Base-by-base conservation (phyloP, 306 rosid species). In the Neltuma alba region DNA sequence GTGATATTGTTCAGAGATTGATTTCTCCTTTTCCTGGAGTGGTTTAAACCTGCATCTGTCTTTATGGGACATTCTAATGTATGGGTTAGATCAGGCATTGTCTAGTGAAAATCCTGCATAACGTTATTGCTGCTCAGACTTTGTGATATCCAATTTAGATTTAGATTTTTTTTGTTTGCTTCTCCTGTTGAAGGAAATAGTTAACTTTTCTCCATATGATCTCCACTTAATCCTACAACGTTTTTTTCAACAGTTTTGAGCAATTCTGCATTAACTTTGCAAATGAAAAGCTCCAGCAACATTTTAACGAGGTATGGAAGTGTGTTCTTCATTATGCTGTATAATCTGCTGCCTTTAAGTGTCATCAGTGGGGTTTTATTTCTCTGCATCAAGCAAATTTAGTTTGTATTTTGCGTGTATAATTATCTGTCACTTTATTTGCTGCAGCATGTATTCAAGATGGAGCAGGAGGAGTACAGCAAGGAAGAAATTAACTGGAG, bases 221-320 rank as follows among this genome's bases (percentile, higher is more conserved):
- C 44, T 65, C 68, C 47, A 12, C 80, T 62, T 58, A 55, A 80
- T 72, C 77, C 42, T 64, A 67, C 79, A 33, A 70, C 77, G 38
- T 78, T 50, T 76, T 27, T 54, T 85, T 68, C 77, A 48, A 68
- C 90, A 95, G 99, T 89, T 95, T 95, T 83, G 99, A 95, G 94
- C 99, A 95, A 86, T 95, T 95, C 84, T 95, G 98, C 89, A 95
- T 95, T 76, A 95, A 95, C 67, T 95, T 95, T 90, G 99, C 99
- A 41, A 95, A 95, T 65, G 99, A 95, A 91, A 95, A 95, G 93
- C 96, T 95, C 76, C 99, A 93, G 84, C 98, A 95, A 82, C 99
- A 95, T 87, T 95, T 95, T 78, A 95, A 95, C n/a, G 98, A 93
- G 99, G 99, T 95, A 73, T 61, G 58, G 18, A 23, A 66, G 47